Base-by-base conservation (phyloP, 176 grass and related monocot species). In the Rhynchospora breviuscula region DNA sequence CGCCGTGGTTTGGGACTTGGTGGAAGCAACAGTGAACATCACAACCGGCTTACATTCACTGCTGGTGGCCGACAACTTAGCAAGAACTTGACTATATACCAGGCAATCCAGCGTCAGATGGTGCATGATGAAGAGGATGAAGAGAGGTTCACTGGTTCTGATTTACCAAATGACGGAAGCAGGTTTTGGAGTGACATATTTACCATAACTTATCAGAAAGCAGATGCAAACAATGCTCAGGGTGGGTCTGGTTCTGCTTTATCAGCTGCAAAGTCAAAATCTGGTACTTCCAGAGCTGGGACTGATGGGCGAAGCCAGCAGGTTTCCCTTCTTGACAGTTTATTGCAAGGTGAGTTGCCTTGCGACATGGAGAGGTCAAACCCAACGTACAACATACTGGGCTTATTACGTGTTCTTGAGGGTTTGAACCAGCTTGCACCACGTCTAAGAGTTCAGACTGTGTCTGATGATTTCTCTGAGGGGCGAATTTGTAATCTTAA, bases 201-300 rank as follows among this genome's bases (percentile, higher is more conserved):
- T 71, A 94, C 94, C 19, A 90, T 97, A 89, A 94, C 90, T 14
- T 97, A 97, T 31, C 91, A 97, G 78, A 97, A 97, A 80, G 90
- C 90, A 90, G 94, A 92, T 88, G 83, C 68, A 17, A 68, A 81
- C 70, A 77, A 26, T 13, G 84, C 88, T 44, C 93, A 84, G 83
- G 65, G 83, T 67, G 79, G 76, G 29, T 82, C 91, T 56, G 86
- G 84, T 85, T 88, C 88, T 63, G 75, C 74, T 14, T 90, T 81
- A 57, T 56, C 84, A 82, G 62, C 82, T 11, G 88, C 87, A 70
- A 81, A 87, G 67, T 88, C 86, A 8, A 94, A 94, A 88, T 85
- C 86, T 49, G 72, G 71, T 74, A 62, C 81, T 79, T 92, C 45
- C 57, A 80, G 51, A 90, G 40, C 56, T 70, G 68, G 85, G 0